Base-by-base conservation (phyloP, 2,329 filamentous ascomycete genomes). In the Fonsecaea nubica region DNA sequence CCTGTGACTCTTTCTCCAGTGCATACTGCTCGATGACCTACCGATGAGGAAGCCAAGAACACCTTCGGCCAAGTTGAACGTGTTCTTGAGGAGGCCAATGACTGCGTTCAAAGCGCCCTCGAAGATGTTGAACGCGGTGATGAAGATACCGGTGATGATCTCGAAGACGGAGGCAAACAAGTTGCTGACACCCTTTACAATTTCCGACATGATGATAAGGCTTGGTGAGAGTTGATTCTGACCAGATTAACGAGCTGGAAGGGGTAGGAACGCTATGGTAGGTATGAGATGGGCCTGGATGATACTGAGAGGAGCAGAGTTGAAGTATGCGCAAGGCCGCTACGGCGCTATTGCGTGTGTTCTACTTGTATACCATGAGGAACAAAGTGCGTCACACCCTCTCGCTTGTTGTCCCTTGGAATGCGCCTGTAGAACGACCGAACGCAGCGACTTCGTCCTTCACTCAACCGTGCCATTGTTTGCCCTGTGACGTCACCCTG, bases 31-130 rank as follows among this genome's bases (percentile, higher is more conserved):
- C 15, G 13, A 30, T 25, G 8, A 55, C 13, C 62, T 63, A 71
- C 69, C 69, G 18, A 71, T 65, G 62, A 71, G 56, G 48, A 71
- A 69, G 33, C 66, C 66, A 32, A 71, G 33, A n/a, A 63, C 60
- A 48, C 66, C 69, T 52, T 71, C 69, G 3, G 66, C 64, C 40
- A 69, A 18, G 40, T 69, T 71, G 62, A 71, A 71, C 13, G 66
- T 65, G 36, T 63, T 56, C 58, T 66, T 67, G 66, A 71, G 53
- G 25, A 71, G 55, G 21, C 69, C 66, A 63, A 71, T 58, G 62
- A 67, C 69, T 2, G 64, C 58, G 62, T 66, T 71, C 58, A 71
- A 42, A 2, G 68, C 65, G 54, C 62, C 63, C 36, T 69, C 42
- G 64, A 71, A 63, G 36, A 71, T 25, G 21, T 67, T 65, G 62